Conservation (phyloP, 2,329 filamentous ascomycete genomes). For the Hypoxylon sp. region DNA sequence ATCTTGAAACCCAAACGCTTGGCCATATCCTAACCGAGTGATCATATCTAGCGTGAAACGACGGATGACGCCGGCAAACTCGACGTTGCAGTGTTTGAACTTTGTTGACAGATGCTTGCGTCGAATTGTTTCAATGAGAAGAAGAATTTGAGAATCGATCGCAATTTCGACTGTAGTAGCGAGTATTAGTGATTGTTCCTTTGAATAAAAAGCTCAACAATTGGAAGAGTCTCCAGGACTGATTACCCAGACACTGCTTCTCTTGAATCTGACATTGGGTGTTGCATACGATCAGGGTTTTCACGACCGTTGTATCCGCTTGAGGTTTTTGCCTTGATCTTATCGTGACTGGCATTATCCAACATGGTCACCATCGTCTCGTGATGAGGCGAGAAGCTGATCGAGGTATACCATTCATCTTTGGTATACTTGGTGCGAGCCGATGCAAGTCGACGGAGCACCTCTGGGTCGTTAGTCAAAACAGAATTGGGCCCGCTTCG, state of each 20-base stretch:
- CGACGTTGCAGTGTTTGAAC: conserved; percentile 14
- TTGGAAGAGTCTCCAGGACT: too few relatives aligned
- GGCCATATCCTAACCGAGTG: conserved; percentile 44
- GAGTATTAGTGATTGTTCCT: neutral
- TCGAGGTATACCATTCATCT: conserved; percentile 35
- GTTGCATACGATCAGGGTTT: conserved; percentile 19
- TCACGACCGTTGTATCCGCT: conserved; percentile 42
- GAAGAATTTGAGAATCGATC: conserved; percentile 35
- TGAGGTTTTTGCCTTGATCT: conserved; percentile 42
- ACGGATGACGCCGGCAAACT: conserved; percentile 33
- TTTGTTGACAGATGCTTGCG: conserved; percentile 35
- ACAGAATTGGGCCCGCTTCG: conserved; percentile 57
- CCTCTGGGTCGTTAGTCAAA: conserved; percentile 54
- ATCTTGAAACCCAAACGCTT: conserved; percentile 46
- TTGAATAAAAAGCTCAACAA: neutral
- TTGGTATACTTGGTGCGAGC: conserved; percentile 37
- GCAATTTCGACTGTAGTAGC: conserved; percentile 30
- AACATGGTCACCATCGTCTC: conserved; percentile 64
- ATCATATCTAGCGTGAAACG: conserved; percentile 47
- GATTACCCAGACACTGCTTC: too few relatives aligned
- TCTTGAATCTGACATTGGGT: too few relatives aligned
- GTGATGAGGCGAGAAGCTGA: conserved; percentile 49
- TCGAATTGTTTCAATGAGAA: conserved; percentile 39
- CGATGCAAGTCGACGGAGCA: conserved; percentile 54
- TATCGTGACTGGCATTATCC: conserved; percentile 58